Conservation (phyloP, 148 eudicot species). For the Diospyros lotus region DNA sequence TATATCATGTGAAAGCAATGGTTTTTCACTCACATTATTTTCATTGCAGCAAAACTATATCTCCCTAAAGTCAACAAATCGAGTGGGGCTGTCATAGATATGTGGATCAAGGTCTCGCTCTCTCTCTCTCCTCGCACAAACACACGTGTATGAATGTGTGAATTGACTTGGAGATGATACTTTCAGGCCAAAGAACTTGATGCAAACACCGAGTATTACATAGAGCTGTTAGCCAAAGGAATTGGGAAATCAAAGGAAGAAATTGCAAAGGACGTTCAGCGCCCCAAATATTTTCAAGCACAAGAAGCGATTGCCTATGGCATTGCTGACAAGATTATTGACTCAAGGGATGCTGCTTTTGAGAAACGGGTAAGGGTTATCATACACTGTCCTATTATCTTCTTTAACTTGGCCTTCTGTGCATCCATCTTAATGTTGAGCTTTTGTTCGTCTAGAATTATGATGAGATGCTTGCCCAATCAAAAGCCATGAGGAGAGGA, state of each 20-base stretch:
- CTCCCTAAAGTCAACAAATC: slow-evolving; percentile 64
- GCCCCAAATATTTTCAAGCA: slow-evolving; percentile 57
- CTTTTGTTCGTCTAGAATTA: slow-evolving; percentile 40
- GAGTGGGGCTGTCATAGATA: slow-evolving; percentile 68
- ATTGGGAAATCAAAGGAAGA: slow-evolving; percentile 84
- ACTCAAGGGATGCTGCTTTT: slow-evolving; percentile 44
- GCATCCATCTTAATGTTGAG: slow-evolving; percentile 2
- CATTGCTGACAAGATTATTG: slow-evolving; percentile 71
- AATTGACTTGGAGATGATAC: neutral
- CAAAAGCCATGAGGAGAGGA: slow-evolving; percentile 51
- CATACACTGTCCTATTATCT: neutral
- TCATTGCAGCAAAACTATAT: slow-evolving; percentile 66
- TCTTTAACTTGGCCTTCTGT: neutral
- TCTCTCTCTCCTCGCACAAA: neutral
- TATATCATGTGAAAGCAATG: no score
- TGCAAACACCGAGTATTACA: slow-evolving; percentile 52
- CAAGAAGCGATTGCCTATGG: slow-evolving; percentile 85
- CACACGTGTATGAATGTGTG: neutral
- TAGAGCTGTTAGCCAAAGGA: slow-evolving; percentile 77
- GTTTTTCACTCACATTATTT: neutral
- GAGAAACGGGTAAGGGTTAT: slow-evolving; percentile 51
- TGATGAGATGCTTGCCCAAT: slow-evolving; percentile 59
- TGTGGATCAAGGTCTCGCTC: slow-evolving; percentile 73
- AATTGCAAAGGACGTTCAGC: slow-evolving; percentile 57
- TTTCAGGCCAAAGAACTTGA: slow-evolving; percentile 77